Evolutionary conservation across 225 moss, liverwort and hornwort genomes (phyloP).

Genomic region (Marchantia polymorpha): DNA sequence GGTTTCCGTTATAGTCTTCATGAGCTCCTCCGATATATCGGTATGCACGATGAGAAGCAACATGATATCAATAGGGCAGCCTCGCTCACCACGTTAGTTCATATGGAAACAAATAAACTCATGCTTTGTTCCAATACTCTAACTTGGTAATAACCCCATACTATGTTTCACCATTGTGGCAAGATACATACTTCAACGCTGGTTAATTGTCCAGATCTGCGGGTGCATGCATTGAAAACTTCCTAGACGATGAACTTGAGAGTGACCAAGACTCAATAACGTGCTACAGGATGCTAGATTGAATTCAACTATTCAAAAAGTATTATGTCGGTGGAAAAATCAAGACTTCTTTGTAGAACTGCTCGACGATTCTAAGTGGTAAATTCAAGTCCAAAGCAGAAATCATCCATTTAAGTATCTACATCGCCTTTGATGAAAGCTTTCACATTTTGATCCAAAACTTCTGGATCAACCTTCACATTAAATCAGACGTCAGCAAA

Average conservation of each 20-base stretch:
- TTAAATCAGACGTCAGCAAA: too few species aligned
- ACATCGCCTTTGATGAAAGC: conserved; percentile 39
- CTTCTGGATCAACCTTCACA: conserved; percentile 64
- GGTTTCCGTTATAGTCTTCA: conserved; percentile 18
- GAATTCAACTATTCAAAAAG: too few species aligned
- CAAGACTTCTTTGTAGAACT: background rate
- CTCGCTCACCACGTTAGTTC: background rate
- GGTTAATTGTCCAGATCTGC: conserved; percentile 56
- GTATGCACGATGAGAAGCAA: conserved; percentile 25
- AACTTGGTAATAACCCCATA: too few species aligned
- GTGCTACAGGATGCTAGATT: too few species aligned
- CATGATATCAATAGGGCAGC: background rate
- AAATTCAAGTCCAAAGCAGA: background rate
- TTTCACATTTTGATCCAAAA: conserved; percentile 46
- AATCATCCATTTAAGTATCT: background rate
- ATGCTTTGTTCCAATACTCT: too few species aligned
- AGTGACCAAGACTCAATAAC: background rate
- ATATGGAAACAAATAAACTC: too few species aligned
- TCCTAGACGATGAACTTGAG: conserved; percentile 73
- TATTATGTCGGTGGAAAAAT: background rate
- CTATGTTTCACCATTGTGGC: conserved; percentile 2
- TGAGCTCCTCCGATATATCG: conserved; percentile 38
- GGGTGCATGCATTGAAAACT: conserved; percentile 51
- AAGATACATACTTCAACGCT: conserved; percentile 80
- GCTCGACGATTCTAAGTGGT: background rate